Evolutionary conservation across 192 early-diverging fungal genomes (phyloP).

Genomic region (Mortierella hygrophila): DNA sequence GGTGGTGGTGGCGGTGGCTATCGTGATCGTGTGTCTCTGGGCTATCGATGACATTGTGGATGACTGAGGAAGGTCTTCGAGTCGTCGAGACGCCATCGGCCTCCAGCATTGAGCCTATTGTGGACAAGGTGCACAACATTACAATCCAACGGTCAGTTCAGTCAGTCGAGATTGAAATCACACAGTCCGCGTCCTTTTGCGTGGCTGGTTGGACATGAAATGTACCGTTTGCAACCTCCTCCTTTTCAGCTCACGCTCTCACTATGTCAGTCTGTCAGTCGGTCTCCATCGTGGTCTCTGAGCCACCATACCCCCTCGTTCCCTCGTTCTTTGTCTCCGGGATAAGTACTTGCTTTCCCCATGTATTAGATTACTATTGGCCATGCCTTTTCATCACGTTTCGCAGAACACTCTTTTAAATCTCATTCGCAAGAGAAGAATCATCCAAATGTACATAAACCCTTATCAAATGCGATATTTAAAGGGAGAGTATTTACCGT

Average conservation of each 20-base stretch:
- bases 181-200: no score
- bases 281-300: not conserved
- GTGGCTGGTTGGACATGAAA: slow-evolving; percentile 1
- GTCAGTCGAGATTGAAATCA: slow-evolving; percentile 2
- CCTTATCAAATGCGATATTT: not conserved
- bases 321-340: not conserved
- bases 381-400: not conserved
- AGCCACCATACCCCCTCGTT: not conserved
- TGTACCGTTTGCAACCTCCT: not conserved
- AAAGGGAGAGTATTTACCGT: not conserved
- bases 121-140: not conserved
- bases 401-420: not conserved
- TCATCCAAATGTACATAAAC: not conserved
- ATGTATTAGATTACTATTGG: not conserved
- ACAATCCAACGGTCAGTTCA: not conserved
- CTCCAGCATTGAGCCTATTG: not conserved
- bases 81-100: not conserved
- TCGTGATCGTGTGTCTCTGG: not conserved
- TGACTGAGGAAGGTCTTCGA: slow-evolving; percentile 7
- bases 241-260: not conserved
- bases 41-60: slow-evolving; percentile 23
- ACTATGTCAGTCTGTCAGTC: not conserved
- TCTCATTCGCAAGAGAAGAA: not conserved
- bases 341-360: not conserved
- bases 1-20: not conserved